A percentile compares a stretch with the other conserved stretches of the same genome.
Evolutionary conservation across 768 basidiomycete genomes (phyloP).

Genomic region (Podaxis sp.): DNA sequence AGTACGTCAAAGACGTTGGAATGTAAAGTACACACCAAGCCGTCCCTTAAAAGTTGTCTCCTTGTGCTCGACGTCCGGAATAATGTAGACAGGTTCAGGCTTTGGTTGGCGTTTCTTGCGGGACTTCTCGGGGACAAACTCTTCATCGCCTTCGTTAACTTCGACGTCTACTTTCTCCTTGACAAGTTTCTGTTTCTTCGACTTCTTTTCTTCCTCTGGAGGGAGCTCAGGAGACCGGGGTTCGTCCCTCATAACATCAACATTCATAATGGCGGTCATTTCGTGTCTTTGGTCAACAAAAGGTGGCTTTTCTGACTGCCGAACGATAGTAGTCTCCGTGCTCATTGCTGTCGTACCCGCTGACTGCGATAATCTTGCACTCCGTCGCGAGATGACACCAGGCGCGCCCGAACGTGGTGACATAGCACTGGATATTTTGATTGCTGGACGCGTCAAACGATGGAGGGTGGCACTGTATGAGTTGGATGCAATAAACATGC

Average conservation of each 20-base stretch:
- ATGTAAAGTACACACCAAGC: slow-evolving; percentile 35
- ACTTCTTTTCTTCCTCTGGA: slow-evolving; percentile 4
- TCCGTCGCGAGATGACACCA: slow-evolving; percentile 5
- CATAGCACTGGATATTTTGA: neutral
- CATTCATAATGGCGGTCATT: neutral
- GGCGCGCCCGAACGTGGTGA: neutral
- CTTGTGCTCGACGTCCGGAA: slow-evolving; percentile 69
- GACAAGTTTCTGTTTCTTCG: slow-evolving; percentile 4
- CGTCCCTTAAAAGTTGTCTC: slow-evolving; percentile 69
- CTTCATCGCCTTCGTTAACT: slow-evolving; percentile 11
- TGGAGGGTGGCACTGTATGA: neutral
- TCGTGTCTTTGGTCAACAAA: neutral
- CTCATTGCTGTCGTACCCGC: neutral
- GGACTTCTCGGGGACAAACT: slow-evolving; percentile 4
- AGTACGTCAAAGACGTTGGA: neutral
- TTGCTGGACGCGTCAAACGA: neutral
- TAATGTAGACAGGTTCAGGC: slow-evolving; percentile 58
- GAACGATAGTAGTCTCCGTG: neutral
- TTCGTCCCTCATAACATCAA: neutral
- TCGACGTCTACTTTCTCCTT: neutral
- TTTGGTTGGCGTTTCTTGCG: slow-evolving; percentile 27
- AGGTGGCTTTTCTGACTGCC: neutral
- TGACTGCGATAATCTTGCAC: neutral
- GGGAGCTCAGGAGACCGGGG: neutral
- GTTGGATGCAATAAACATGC: slow-evolving; percentile 3